These are phyloP conservation scores for Cicer bijugum DNA, from an alignment of 306 rosid genomes.

Conservation along the genomic window DNA sequence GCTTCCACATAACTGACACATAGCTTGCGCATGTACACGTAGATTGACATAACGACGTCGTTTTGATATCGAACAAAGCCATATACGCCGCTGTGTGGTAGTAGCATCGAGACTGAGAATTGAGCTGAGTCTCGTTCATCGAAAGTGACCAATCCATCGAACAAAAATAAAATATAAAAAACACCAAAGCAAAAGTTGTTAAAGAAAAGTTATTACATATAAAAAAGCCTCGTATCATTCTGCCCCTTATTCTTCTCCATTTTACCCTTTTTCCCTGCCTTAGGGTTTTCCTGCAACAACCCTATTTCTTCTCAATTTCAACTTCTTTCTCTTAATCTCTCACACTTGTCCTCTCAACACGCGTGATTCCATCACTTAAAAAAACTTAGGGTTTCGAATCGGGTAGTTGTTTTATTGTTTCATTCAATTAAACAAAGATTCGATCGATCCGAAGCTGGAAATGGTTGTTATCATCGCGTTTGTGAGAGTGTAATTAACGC, in stretches of 20 bases:
- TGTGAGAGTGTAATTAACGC: slow-evolving; percentile 63
- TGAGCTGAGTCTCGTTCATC: not conserved
- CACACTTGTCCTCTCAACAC: not conserved
- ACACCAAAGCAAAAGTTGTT: not conserved
- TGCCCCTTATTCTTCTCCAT: not conserved
- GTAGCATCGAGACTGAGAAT: slow-evolving; percentile 25
- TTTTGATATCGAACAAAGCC: not conserved
- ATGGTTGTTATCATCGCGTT: slow-evolving; percentile 54
- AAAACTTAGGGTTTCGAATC: slow-evolving; percentile 54
- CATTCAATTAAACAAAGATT: slow-evolving; percentile 36
- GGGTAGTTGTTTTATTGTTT: slow-evolving; percentile 41
- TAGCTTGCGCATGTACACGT: not conserved
- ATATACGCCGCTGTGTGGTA: slow-evolving; percentile 35
- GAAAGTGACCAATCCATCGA: slow-evolving; percentile 16
- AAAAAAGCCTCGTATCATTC: slow-evolving; percentile 32
- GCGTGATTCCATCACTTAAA: not conserved
- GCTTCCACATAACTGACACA: not conserved
- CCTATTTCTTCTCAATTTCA: not conserved
- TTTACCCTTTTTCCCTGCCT: slow-evolving; percentile 3
- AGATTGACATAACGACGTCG: not conserved
- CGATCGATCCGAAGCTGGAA: slow-evolving; percentile 22
- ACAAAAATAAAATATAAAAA: not conserved
- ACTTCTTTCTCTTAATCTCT: not conserved
- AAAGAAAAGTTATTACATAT: slow-evolving; percentile 49
- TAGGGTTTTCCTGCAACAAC: slow-evolving; percentile 50